phyloP scores from a whole-genome alignment of 2,329 filamentous ascomycete genomes.

The Hortaea werneckii region DNA sequence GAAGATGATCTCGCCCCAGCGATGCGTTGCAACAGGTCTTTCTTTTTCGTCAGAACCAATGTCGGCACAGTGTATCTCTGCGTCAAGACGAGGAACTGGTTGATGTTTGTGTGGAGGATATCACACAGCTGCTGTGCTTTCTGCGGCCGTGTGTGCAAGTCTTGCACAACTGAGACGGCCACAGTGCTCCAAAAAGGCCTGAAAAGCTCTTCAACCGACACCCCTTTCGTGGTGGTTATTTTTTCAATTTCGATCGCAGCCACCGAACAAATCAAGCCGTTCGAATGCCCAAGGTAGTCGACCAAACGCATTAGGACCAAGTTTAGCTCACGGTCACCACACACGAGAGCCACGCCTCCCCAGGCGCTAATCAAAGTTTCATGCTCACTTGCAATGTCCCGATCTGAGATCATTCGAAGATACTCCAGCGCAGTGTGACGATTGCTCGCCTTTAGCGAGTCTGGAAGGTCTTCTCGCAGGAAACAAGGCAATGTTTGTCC shows the following conservation, averaged over 20 bases:
- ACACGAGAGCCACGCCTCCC: slow-evolving; percentile 68
- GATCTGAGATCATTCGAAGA: slow-evolving; percentile 62
- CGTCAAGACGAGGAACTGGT: slow-evolving; percentile 63
- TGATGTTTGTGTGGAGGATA: slow-evolving; percentile 63
- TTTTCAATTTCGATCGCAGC: slow-evolving; percentile 74
- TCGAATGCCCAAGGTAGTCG: slow-evolving; percentile 76
- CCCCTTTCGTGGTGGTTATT: slow-evolving; percentile 57
- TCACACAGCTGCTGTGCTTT: slow-evolving; percentile 72
- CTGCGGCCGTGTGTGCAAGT: slow-evolving; percentile 70
- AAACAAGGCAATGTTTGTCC: slow-evolving; percentile 52
- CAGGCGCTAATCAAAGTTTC: slow-evolving; percentile 81
- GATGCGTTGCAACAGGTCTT: slow-evolving; percentile 70
- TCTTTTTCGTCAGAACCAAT: slow-evolving; percentile 67
- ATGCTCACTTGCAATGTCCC: slow-evolving; percentile 55
- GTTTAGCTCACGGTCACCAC: slow-evolving; percentile 74
- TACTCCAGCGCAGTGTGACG: slow-evolving; percentile 60
- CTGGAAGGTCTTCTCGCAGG: slow-evolving; percentile 41
- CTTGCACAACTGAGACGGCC: slow-evolving; percentile 71
- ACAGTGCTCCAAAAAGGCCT: slow-evolving; percentile 83
- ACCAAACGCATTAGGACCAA: slow-evolving; percentile 74
- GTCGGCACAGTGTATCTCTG: slow-evolving; percentile 78
- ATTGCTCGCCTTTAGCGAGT: slow-evolving; percentile 49
- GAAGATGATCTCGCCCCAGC: slow-evolving; percentile 53
- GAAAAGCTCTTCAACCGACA: slow-evolving; percentile 49
- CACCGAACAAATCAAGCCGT: slow-evolving; percentile 66